phyloP scores from a whole-genome alignment of 331 rosid genomes.

The Quercus lobata region DNA sequence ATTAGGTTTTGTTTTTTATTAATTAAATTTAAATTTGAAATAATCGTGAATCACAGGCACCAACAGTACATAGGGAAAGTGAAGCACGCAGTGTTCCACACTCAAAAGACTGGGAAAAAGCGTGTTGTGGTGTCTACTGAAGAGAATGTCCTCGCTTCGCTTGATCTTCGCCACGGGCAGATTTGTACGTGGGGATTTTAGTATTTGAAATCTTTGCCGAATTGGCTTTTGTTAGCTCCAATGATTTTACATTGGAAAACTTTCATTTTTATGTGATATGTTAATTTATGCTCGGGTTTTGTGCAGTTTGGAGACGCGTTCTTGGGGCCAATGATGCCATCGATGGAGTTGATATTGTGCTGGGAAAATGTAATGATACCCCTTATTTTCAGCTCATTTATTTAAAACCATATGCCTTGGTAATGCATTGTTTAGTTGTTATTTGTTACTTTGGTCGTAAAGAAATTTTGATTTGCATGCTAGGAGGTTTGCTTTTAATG shows the following conservation, averaged over 20 bases:
- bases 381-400: not conserved
- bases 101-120: conserved; percentile 83
- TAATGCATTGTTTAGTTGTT: not conserved
- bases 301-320: conserved; percentile 98
- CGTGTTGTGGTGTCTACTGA: conserved; percentile 95
- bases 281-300: conserved; percentile 32
- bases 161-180: conserved; percentile 97
- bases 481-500: not conserved
- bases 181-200: conserved; percentile 52
- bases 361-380: conserved; percentile 79
- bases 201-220: not conserved
- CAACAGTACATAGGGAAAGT: conserved; percentile 92
- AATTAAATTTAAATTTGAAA: not conserved
- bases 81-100: conserved; percentile 86
- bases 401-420: not conserved
- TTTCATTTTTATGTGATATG: not conserved
- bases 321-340: conserved; percentile 68
- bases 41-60: conserved; percentile 52
- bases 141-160: conserved; percentile 93
- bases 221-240: not conserved
- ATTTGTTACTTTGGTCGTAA: not conserved
- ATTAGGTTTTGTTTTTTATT: not conserved
- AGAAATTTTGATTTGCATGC: not conserved
- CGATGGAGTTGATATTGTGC: conserved; percentile 71
- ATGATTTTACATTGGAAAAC: not conserved